Percentiles rank a stretch among this genome's conserved stretches.
phyloP scores from a whole-genome alignment of 805 yeast species.

The Wickerhamiella siamensis region DNA sequence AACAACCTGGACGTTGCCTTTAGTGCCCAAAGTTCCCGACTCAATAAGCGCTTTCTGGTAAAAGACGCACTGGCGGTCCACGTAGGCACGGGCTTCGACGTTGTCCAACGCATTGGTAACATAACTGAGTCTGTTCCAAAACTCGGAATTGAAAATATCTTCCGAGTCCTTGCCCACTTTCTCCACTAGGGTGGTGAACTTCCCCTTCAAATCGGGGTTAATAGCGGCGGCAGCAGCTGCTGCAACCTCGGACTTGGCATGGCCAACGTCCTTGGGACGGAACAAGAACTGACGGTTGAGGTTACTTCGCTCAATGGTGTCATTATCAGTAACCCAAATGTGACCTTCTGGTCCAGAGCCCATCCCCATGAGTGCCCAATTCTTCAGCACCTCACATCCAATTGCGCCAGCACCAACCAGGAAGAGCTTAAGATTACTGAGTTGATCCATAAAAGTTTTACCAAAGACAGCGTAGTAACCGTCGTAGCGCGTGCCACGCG shows the following conservation, averaged over 20 bases:
- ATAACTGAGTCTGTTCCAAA: conserved; percentile 74
- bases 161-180: conserved; percentile 94
- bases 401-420: conserved; percentile 98
- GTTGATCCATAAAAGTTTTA: conserved; percentile 49
- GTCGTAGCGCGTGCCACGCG: conserved; percentile 76
- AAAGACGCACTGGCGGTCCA: conserved; percentile 91
- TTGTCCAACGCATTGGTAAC: conserved; percentile 96
- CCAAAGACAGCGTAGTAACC: conserved; percentile 95
- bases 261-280: conserved; percentile 89
- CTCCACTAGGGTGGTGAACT: conserved; percentile 62
- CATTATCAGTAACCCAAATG: conserved; percentile 80
- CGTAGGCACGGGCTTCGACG: conserved; percentile 94
- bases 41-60: conserved; percentile 83
- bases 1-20: conserved; percentile 95
- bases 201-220: conserved; percentile 73
- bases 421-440: conserved; percentile 69
- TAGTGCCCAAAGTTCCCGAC: conserved; percentile 95
- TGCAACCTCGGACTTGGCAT: conserved; percentile 79
- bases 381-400: conserved; percentile 96
- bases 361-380: conserved; percentile 94
- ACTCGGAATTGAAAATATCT: conserved; percentile 63
- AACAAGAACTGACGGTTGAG: conserved; percentile 92
- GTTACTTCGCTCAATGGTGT: conserved; percentile 88
- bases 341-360: conserved; percentile 85
- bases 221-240: conserved; percentile 67